Conservation (phyloP, 2,329 filamentous ascomycete species). For the Trichoderma brevicompactum region DNA sequence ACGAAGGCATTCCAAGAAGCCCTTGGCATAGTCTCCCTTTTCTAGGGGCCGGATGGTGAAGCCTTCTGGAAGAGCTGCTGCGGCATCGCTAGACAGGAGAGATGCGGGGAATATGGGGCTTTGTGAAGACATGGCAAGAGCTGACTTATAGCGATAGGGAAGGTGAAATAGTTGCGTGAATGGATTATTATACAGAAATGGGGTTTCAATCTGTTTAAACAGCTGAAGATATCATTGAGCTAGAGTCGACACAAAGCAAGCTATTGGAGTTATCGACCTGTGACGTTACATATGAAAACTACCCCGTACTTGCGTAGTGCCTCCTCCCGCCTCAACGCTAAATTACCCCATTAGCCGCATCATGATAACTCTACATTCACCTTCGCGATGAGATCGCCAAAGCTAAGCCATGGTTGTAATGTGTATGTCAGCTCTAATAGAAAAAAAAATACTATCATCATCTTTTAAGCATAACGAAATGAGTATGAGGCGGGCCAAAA, state of each 20-base stretch:
- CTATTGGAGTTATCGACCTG: neutral
- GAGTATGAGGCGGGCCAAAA: neutral
- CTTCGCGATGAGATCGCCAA: neutral
- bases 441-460: neutral
- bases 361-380: neutral
- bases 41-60: conserved; percentile 74
- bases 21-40: conserved; percentile 67
- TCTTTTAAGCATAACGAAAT: neutral
- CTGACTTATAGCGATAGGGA: neutral
- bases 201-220: neutral
- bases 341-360: conserved; percentile 1
- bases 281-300: conserved; percentile 19
- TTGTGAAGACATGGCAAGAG: neutral
- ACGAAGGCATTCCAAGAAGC: conserved; percentile 75
- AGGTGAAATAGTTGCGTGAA: neutral
- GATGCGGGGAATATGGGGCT: conserved; percentile 63
- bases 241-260: neutral
- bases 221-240: neutral
- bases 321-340: conserved; percentile 18
- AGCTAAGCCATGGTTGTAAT: neutral
- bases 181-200: neutral
- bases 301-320: neutral
- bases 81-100: conserved; percentile 68
- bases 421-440: neutral
- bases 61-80: conserved; percentile 64